These are phyloP conservation scores for Protomyces inouyei DNA, from an alignment of 1,139 yeast genomes.

Conservation along the genomic window DNA sequence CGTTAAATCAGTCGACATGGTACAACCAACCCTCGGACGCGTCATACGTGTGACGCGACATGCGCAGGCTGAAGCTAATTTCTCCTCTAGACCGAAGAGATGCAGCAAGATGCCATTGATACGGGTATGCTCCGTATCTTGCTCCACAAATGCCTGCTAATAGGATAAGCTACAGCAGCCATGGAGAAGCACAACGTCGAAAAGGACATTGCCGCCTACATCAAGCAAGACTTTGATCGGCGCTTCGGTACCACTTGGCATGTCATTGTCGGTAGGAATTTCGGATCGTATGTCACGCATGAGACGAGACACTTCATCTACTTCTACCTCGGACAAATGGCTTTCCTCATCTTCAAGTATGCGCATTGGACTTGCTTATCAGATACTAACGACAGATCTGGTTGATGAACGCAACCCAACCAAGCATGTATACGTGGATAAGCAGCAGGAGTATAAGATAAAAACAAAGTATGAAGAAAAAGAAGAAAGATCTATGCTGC, in stretches of 20 bases:
- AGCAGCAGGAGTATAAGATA: background rate
- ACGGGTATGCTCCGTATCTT: constrained; percentile 35
- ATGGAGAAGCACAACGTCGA: constrained; percentile 54
- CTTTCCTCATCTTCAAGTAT: constrained; percentile 68
- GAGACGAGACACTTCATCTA: constrained; percentile 75
- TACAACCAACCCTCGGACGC: constrained; percentile 29
- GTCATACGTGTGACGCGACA: background rate
- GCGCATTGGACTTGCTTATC: background rate
- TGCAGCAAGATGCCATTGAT: constrained; percentile 38
- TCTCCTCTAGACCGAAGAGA: constrained; percentile 36
- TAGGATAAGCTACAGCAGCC: constrained; percentile 51
- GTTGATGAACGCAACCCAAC: background rate
- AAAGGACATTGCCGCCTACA: constrained; percentile 68
- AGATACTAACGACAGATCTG: background rate
- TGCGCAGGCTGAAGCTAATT: background rate
- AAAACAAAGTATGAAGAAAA: background rate
- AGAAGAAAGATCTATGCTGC: background rate
- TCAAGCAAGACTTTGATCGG: constrained; percentile 70
- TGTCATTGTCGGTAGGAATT: constrained; percentile 85
- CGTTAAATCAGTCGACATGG: constrained; percentile 47
- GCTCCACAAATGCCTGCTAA: background rate
- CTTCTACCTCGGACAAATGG: constrained; percentile 75
- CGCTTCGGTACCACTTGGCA: constrained; percentile 87
- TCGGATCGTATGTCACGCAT: constrained; percentile 92
- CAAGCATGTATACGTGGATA: background rate